Conservation (phyloP, 345 rosid genomes). For the Cochlearia excelsa region DNA sequence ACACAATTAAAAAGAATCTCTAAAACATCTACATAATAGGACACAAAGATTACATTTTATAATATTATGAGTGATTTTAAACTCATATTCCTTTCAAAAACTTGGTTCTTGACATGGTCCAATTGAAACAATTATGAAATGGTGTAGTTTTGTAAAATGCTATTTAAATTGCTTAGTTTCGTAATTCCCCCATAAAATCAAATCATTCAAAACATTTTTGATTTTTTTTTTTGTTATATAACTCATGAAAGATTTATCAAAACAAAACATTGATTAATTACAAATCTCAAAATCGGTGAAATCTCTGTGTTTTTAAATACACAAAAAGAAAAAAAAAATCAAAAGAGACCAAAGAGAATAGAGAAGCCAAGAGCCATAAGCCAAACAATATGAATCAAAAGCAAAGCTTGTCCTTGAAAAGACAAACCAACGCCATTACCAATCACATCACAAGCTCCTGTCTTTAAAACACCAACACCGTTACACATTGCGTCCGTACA, state of each 20-base stretch:
- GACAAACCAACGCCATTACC: slow-evolving; percentile 69
- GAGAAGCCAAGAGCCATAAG: slow-evolving; percentile 80
- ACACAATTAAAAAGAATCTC: too few species aligned
- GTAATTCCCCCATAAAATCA: too few species aligned
- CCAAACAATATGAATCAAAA: slow-evolving; percentile 89
- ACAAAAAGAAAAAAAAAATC: slow-evolving; percentile 11
- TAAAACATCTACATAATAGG: too few species aligned
- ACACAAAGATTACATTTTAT: too few species aligned
- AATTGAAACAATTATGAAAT: too few species aligned
- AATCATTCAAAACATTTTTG: too few species aligned
- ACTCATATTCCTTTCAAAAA: too few species aligned
- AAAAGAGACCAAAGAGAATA: slow-evolving; percentile 74
- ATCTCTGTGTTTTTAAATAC: slow-evolving; percentile 1
- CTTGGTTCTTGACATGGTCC: too few species aligned
- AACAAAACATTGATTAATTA: neutral
- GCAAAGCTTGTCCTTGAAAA: slow-evolving; percentile 84
- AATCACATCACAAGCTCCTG: slow-evolving; percentile 63
- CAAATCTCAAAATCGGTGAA: slow-evolving; percentile 5
- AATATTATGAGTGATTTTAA: too few species aligned
- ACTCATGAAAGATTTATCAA: slow-evolving; percentile 15
- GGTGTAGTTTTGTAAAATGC: too few species aligned
- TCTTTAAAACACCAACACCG: slow-evolving; percentile 59
- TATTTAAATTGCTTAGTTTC: too few species aligned
- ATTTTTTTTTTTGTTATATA: neutral
- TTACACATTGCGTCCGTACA: slow-evolving; percentile 75